These are phyloP conservation scores for Phytophthora pistaciae DNA, from an alignment of 352 stramenopile genomes.

Conservation along the genomic window DNA sequence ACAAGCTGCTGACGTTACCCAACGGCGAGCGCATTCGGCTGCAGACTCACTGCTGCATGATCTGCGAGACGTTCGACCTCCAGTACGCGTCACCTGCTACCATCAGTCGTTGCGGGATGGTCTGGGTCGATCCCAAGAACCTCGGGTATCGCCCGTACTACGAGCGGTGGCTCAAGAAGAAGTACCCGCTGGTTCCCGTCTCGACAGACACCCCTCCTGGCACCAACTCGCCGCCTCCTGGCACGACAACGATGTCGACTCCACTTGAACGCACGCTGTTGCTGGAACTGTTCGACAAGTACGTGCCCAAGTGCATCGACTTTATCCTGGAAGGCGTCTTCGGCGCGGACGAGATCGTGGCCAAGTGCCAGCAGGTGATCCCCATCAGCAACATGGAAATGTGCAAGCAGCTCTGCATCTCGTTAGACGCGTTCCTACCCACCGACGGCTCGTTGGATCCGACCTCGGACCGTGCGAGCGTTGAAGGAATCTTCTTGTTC, in stretches of 20 bases:
- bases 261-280: constrained; percentile 64
- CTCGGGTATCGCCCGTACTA: constrained; percentile 96
- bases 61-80: constrained; percentile 97
- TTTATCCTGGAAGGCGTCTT: constrained; percentile 94
- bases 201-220: background rate
- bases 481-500: constrained; percentile 95
- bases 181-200: constrained; percentile 63
- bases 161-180: constrained; percentile 94
- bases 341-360: constrained; percentile 88
- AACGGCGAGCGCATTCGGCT: constrained; percentile 96
- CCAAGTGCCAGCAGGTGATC: constrained; percentile 94
- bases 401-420: constrained; percentile 95
- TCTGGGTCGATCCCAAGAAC: constrained; percentile 98
- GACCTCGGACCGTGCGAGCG: constrained; percentile 53
- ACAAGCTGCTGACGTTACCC: constrained; percentile 95
- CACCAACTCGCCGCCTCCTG: constrained; percentile 11
- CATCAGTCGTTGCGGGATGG: constrained; percentile 96
- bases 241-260: constrained; percentile 8
- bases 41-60: constrained; percentile 93
- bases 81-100: constrained; percentile 96
- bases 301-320: constrained; percentile 92
- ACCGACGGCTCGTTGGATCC: constrained; percentile 55
- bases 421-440: constrained; percentile 91
- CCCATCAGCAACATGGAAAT: constrained; percentile 95
- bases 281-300: constrained; percentile 95